These are phyloP conservation scores for Tetracentron sinense DNA, from an alignment of 164 flowering plant species.

Conservation along the genomic window DNA sequence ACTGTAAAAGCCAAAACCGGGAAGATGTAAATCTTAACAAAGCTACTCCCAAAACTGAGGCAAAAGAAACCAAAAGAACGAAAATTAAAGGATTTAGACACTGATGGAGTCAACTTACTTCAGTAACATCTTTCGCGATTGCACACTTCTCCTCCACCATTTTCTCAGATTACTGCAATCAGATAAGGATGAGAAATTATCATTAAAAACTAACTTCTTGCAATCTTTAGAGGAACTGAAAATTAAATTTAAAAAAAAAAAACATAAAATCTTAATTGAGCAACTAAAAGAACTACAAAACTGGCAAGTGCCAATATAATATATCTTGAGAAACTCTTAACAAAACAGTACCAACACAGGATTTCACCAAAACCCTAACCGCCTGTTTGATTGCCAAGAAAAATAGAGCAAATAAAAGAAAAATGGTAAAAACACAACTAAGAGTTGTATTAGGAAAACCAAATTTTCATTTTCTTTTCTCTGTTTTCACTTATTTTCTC, in stretches of 20 bases:
- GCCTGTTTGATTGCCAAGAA: too few species aligned
- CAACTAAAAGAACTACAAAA: neutral
- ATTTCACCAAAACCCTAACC: too few species aligned
- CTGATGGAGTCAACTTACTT: slow-evolving; percentile 32
- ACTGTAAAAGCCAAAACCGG: slow-evolving; percentile 24
- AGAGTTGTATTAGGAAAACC: too few species aligned
- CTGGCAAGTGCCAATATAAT: too few species aligned
- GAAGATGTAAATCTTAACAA: slow-evolving; percentile 1
- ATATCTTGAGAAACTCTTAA: neutral
- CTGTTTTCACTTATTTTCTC: too few species aligned
- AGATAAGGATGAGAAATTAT: neutral
- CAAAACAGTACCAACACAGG: too few species aligned
- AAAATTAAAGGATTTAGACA: neutral
- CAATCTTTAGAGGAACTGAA: too few species aligned
- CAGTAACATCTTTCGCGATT: slow-evolving; percentile 71
- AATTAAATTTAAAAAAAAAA: too few species aligned
- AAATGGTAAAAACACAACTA: too few species aligned
- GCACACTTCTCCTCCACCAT: slow-evolving; percentile 43
- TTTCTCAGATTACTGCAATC: slow-evolving; percentile 16
- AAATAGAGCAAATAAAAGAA: too few species aligned
- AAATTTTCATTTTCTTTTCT: too few species aligned
- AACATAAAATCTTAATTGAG: neutral
- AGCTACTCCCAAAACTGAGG: neutral
- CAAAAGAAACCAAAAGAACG: neutral
- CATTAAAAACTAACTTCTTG: neutral